Conservation (phyloP, 441 rosid genomes). For the Theobroma grandiflorum region DNA sequence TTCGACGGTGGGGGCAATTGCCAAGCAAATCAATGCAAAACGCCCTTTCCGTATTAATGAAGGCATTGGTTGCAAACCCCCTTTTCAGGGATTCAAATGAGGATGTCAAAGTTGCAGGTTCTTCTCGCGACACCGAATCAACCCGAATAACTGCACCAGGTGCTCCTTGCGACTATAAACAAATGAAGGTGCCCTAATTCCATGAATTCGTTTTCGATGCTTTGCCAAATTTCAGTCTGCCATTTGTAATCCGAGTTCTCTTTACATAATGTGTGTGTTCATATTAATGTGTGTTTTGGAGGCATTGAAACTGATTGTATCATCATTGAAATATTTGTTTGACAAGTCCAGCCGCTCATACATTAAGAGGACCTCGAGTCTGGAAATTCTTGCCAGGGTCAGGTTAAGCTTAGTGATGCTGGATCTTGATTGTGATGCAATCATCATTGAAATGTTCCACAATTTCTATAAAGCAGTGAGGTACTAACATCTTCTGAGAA, state of each 20-base stretch:
- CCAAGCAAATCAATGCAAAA: slow-evolving; percentile 48
- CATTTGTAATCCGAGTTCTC: background rate
- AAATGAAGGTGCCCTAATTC: slow-evolving; percentile 68
- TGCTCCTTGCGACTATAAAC: slow-evolving; percentile 90
- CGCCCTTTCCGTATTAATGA: slow-evolving; percentile 55
- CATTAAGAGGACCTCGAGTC: slow-evolving; percentile 69
- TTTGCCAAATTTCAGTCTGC: slow-evolving; percentile 34
- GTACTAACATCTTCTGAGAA: slow-evolving; percentile 42
- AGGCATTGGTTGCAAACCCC: slow-evolving; percentile 53
- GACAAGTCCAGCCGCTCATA: slow-evolving; percentile 76
- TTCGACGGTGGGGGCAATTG: slow-evolving; percentile 57
- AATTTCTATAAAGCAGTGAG: slow-evolving; percentile 78
- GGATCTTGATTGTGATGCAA: slow-evolving; percentile 91
- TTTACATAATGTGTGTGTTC: slow-evolving; percentile 32
- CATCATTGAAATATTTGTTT: slow-evolving; percentile 74
- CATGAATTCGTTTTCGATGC: background rate
- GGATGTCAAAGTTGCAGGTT: slow-evolving; percentile 68
- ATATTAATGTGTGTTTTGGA: slow-evolving; percentile 45
- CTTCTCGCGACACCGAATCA: slow-evolving; percentile 62
- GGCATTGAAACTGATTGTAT: slow-evolving; percentile 58
- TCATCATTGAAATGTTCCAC: slow-evolving; percentile 90
- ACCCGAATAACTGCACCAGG: slow-evolving; percentile 86
- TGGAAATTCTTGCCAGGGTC: slow-evolving; percentile 89
- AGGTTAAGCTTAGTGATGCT: slow-evolving; percentile 92
- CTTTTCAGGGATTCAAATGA: slow-evolving; percentile 58